Base-by-base conservation (phyloP, 2,329 filamentous ascomycete species). In the Penicillium hordei region DNA sequence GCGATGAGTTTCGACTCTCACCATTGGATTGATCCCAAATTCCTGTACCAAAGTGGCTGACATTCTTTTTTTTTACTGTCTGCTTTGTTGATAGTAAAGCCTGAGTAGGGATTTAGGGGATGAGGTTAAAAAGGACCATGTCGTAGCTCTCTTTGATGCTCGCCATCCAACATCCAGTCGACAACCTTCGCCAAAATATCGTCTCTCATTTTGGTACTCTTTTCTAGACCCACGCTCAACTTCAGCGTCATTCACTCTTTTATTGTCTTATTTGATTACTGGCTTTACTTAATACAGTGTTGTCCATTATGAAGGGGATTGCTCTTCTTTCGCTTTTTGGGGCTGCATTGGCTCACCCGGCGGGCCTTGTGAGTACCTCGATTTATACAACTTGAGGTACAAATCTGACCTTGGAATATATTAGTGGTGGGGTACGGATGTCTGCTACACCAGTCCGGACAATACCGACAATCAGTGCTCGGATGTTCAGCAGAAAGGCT, bases 401-500 rank as follows among this genome's bases (percentile, higher is more conserved):
- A 17, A 17, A 42, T 33, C 38, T 63, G 19, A 53, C 38, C 34
- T 27, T 19, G 5, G 13, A 5, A 34, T 2, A 38, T 34, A 2
- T 25, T 48, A 72, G 65, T 69, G 72, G 66, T 86, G 83, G 80
- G 74, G 76, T 54, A 74, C 78, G 60, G 77, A 79, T 54, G 67
- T 72, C 36, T 72, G 81, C 58, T 95, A 86, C 81, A 80, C 80
- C 48, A 88, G 82, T 73, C 90, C 91, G 15, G 76, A 79, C 59
- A 92, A 90, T 81, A 86, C 83, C 70, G 81, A 91, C 79, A 93
- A 94, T 79, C 76, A 86, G 66, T 96, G 92, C 76, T 84, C 82
- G 54, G 71, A 81, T 25, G 76, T 84, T 64, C 89, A 94, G 77
- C 75, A 82, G 63, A 62, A 68, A 29, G 91, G 91, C 45, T 93